Percentiles rank a stretch among this genome's conserved stretches.
Evolutionary conservation across 2,329 filamentous ascomycete species (phyloP).

Genomic region (Fusarium burgessii): DNA sequence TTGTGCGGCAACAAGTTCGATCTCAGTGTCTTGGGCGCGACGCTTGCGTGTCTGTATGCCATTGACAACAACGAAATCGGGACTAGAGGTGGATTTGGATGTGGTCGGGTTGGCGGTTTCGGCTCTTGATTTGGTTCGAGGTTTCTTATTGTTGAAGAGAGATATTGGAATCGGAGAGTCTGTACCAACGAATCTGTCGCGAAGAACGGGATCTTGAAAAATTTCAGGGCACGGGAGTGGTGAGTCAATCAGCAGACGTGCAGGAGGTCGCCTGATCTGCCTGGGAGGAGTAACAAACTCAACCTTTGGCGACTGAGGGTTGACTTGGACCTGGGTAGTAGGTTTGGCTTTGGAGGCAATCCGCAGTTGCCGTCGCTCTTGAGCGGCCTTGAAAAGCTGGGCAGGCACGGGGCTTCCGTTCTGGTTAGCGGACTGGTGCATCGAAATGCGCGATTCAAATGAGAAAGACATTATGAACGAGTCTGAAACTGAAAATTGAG

Average conservation of each 20-base stretch:
- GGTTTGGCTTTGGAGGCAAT: constrained; percentile 4
- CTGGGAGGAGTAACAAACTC: constrained; percentile 25
- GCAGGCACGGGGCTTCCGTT: constrained; percentile 20
- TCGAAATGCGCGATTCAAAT: constrained; percentile 4
- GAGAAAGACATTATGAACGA: constrained; percentile 25
- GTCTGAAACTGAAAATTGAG: constrained; percentile 6
- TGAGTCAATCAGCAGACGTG: constrained; percentile 29
- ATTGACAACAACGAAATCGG: constrained; percentile 42
- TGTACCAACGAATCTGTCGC: constrained; percentile 16
- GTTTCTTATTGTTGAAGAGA: neutral
- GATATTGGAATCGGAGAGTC: constrained; percentile 5
- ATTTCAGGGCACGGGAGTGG: constrained; percentile 20
- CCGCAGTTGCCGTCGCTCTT: constrained; percentile 16
- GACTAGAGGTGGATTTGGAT: constrained; percentile 2
- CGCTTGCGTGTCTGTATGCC: constrained; percentile 48
- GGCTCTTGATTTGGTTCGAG: neutral
- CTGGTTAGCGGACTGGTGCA: constrained; percentile 22
- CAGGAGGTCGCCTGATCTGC: constrained; percentile 21
- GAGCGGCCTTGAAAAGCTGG: constrained; percentile 17
- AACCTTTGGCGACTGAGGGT: neutral
- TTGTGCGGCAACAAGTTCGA: constrained; percentile 47
- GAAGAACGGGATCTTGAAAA: constrained; percentile 20
- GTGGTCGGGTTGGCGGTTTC: neutral
- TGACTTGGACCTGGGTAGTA: neutral
- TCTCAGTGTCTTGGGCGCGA: constrained; percentile 47